Conservation (phyloP, 805 yeast genomes). For the Schwanniomyces sp. region DNA sequence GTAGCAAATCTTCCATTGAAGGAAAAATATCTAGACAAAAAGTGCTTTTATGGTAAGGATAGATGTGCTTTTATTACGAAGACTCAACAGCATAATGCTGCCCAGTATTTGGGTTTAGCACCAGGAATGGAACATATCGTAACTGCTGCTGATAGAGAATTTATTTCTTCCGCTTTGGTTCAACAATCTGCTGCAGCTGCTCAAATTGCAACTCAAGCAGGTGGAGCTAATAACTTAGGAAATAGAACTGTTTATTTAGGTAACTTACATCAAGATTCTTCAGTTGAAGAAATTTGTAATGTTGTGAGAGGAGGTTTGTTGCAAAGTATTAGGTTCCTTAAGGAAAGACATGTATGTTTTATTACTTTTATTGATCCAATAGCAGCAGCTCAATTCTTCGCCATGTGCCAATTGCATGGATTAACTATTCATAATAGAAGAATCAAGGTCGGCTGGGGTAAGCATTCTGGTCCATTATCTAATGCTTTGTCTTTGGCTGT, state of each 20-base stretch:
- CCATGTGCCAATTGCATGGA: slow-evolving; percentile 89
- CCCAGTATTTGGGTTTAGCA: slow-evolving; percentile 87
- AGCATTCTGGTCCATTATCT: slow-evolving; percentile 89
- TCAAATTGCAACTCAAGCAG: slow-evolving; percentile 93
- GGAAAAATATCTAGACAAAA: slow-evolving; percentile 70
- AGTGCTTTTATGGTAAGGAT: slow-evolving; percentile 90
- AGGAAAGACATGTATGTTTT: slow-evolving; percentile 89
- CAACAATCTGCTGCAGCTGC: slow-evolving; percentile 97
- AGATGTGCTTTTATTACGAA: slow-evolving; percentile 92
- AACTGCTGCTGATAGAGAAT: slow-evolving; percentile 65
- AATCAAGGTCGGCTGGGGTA: slow-evolving; percentile 97
- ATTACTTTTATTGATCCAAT: slow-evolving; percentile 95
- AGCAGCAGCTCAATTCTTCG: slow-evolving; percentile 96
- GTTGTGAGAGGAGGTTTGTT: slow-evolving; percentile 93
- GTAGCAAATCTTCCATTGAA: slow-evolving; percentile 70
- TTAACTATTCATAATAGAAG: slow-evolving; percentile 81
- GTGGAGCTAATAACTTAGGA: slow-evolving; percentile 89
- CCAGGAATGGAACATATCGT: slow-evolving; percentile 84
- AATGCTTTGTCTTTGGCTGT: slow-evolving; percentile 87
- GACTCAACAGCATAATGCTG: slow-evolving; percentile 96
- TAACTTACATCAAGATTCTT: slow-evolving; percentile 82
- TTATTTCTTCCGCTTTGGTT: slow-evolving; percentile 71
- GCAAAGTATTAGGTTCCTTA: slow-evolving; percentile 76
- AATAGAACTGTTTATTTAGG: slow-evolving; percentile 93
- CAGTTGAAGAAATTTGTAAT: slow-evolving; percentile 91